Conservation (phyloP, 1,139 yeast species). For the Pichia sp. region DNA sequence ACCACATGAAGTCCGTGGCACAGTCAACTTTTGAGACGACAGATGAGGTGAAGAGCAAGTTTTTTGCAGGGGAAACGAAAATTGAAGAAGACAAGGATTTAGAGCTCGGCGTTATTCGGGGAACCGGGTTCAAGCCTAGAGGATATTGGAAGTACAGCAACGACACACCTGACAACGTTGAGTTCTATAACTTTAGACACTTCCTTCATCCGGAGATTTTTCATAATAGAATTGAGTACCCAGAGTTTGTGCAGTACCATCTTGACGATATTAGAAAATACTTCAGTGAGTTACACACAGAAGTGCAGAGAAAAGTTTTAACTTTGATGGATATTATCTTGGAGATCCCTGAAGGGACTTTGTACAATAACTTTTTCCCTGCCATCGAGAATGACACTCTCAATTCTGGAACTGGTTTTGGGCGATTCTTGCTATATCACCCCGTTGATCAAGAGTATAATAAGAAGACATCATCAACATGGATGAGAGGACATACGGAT, state of each 20-base stretch:
- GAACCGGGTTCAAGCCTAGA: slow-evolving; percentile 44
- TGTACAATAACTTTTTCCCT: slow-evolving; percentile 35
- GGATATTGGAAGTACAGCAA: slow-evolving; percentile 44
- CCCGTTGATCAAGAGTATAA: slow-evolving; percentile 33
- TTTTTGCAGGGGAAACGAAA: slow-evolving; percentile 38
- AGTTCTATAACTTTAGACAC: slow-evolving; percentile 40
- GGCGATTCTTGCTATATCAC: slow-evolving; percentile 41
- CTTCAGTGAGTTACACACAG: slow-evolving; percentile 35
- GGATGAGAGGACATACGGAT: slow-evolving; percentile 51
- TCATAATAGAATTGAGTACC: slow-evolving; percentile 32
- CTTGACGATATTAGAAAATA: slow-evolving; percentile 38
- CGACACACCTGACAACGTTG: slow-evolving; percentile 41
- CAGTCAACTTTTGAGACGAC: slow-evolving; percentile 37
- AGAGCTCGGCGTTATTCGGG: slow-evolving; percentile 42
- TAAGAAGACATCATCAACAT: slow-evolving; percentile 35
- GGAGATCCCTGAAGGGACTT: slow-evolving; percentile 41
- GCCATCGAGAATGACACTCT: slow-evolving; percentile 29
- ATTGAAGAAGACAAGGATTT: slow-evolving; percentile 27
- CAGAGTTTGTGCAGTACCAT: slow-evolving; percentile 37
- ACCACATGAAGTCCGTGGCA: slow-evolving; percentile 36
- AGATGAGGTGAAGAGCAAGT: slow-evolving; percentile 38
- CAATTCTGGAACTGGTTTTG: slow-evolving; percentile 40
- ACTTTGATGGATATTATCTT: slow-evolving; percentile 40
- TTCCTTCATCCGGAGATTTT: slow-evolving; percentile 33
- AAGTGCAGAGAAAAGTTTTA: slow-evolving; percentile 36